A percentile compares a stretch with the other conserved stretches of the same genome.
Conservation (phyloP, 805 yeast genomes). For the Candida pseudofarinosa region DNA sequence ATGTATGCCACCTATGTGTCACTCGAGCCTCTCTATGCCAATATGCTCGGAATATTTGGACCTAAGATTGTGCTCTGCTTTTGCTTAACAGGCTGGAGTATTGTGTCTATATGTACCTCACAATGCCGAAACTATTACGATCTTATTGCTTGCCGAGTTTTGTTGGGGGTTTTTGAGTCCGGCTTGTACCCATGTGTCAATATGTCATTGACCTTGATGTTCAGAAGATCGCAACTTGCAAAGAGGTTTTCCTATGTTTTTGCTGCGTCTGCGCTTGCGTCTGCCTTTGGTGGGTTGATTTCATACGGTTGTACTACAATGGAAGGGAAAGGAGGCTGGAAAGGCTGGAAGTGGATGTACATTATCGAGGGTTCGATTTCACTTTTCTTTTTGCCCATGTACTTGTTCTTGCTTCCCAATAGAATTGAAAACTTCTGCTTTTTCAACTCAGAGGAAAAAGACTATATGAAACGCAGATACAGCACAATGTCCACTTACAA, state of each 20-base stretch:
- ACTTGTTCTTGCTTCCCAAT: conserved; percentile 37
- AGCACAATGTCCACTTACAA: conserved; percentile 29
- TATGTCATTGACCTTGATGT: conserved; percentile 23
- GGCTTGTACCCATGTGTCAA: conserved; percentile 49
- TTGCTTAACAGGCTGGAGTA: conserved; percentile 33
- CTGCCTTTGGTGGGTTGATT: conserved; percentile 56
- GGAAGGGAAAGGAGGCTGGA: conserved; percentile 20
- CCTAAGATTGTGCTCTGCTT: conserved; percentile 24
- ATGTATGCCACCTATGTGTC: conserved; percentile 45
- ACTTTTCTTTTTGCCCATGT: conserved; percentile 30
- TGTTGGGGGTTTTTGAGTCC: conserved; percentile 51
- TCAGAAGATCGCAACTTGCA: conserved; percentile 13
- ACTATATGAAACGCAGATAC: conserved; percentile 30
- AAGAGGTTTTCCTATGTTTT: conserved; percentile 33
- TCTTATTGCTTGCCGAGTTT: conserved; percentile 43
- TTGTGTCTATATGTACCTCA: conserved; percentile 14
- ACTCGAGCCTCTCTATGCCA: conserved; percentile 34
- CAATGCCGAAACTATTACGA: conserved; percentile 40
- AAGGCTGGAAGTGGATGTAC: conserved; percentile 45
- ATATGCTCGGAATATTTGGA: conserved; percentile 33
- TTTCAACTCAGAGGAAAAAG: conserved; percentile 24
- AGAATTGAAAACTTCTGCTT: conserved; percentile 37
- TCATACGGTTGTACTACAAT: conserved; percentile 37
- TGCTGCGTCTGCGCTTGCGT: conserved; percentile 49
- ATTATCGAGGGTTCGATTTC: conserved; percentile 47